Evolutionary conservation across 768 basidiomycete species (phyloP).

Genomic region (Lactifluus pinguis): DNA sequence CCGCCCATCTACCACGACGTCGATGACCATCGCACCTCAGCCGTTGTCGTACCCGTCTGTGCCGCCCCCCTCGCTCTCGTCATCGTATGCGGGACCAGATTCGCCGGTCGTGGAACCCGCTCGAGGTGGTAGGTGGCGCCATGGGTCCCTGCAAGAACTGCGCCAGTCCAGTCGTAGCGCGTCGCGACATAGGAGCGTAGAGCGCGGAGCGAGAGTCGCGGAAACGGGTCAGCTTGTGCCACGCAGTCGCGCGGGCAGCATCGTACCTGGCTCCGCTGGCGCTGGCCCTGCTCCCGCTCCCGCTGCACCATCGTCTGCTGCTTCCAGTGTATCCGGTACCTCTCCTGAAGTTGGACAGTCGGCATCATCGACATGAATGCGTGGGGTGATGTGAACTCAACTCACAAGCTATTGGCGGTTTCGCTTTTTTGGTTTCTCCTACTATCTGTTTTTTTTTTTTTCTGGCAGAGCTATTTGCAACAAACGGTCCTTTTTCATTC

Average conservation of each 20-base stretch:
- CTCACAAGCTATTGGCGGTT: background rate
- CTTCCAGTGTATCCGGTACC: background rate
- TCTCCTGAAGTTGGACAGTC: constrained; percentile 5
- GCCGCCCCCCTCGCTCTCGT: constrained; percentile 73
- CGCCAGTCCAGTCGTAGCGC: constrained; percentile 30
- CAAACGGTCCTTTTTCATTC: background rate
- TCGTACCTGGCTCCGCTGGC: constrained; percentile 1
- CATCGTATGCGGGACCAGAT: constrained; percentile 32
- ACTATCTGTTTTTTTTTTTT: background rate
- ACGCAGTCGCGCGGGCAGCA: constrained; percentile 19
- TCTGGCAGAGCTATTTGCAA: background rate
- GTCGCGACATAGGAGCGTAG: constrained; percentile 50
- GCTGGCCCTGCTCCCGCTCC: background rate
- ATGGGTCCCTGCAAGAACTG: constrained; percentile 23
- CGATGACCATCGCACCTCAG: constrained; percentile 25
- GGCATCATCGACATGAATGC: constrained; percentile 2
- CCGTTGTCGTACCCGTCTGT: constrained; percentile 72
- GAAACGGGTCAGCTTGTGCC: constrained; percentile 54
- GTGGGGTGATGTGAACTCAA: background rate
- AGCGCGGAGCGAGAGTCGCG: constrained; percentile 57
- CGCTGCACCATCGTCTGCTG: background rate
- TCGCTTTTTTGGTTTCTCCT: background rate
- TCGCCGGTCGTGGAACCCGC: constrained; percentile 25
- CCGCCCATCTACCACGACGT: constrained; percentile 31
- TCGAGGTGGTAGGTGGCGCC: constrained; percentile 26